These are phyloP conservation scores for Blastomyces emzantsi DNA, from an alignment of 2,329 filamentous ascomycete genomes.

Conservation along the genomic window DNA sequence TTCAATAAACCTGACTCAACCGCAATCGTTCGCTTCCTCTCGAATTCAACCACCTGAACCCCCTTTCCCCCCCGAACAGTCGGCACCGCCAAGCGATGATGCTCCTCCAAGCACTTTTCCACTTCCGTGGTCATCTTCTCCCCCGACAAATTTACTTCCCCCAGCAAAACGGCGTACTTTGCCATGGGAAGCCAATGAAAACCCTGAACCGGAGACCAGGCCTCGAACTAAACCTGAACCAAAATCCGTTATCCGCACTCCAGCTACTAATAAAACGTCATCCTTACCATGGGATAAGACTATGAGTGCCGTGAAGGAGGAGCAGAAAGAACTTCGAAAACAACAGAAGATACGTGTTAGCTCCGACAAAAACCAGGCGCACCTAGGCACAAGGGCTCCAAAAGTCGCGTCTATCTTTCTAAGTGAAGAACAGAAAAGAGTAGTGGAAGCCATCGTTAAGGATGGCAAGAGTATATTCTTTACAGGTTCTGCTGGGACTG, in stretches of 20 bases:
- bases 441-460: constrained; percentile 73
- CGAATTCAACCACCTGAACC: constrained; percentile 31
- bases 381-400: constrained; percentile 13
- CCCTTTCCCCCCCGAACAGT: constrained; percentile 23
- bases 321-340: constrained; percentile 63
- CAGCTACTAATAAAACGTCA: constrained; percentile 35
- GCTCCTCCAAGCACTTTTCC: constrained; percentile 55
- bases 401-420: constrained; percentile 55
- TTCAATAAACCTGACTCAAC: constrained; percentile 11
- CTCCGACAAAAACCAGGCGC: constrained; percentile 32
- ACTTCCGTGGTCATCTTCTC: constrained; percentile 54
- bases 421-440: constrained; percentile 76
- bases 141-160: constrained; percentile 26
- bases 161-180: constrained; percentile 46
- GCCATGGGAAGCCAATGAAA: constrained; percentile 46
- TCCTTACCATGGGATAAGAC: constrained; percentile 61
- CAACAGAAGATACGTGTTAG: constrained; percentile 40
- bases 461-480: constrained; percentile 88
- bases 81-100: constrained; percentile 25
- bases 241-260: constrained; percentile 32
- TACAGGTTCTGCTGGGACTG: constrained; percentile 89
- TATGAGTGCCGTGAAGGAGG: constrained; percentile 64
- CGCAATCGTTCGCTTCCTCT: constrained; percentile 15
- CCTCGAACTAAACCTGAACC: constrained; percentile 13
- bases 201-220: background rate